Conservation (phyloP, 1,284 basidiomycete species). For the Kwoniella shivajii region DNA sequence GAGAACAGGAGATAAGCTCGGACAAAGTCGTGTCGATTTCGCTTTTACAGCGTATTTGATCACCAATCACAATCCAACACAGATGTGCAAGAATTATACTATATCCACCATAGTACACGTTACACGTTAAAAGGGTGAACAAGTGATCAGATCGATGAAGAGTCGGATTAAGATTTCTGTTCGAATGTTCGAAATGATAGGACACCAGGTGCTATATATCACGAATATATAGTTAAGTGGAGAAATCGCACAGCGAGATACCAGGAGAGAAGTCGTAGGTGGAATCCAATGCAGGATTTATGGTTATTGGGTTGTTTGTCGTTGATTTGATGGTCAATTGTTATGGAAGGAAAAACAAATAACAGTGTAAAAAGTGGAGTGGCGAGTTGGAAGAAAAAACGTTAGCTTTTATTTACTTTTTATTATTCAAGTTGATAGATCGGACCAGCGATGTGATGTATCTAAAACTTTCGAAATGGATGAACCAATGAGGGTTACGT, state of each 20-base stretch:
- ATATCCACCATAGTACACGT: conserved; percentile 11
- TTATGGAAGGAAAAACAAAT: no score
- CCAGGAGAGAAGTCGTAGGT: neutral
- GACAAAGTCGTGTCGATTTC: neutral
- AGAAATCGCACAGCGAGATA: neutral
- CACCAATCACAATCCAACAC: neutral
- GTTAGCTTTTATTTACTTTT: neutral
- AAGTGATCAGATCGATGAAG: neutral
- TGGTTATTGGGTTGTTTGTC: neutral
- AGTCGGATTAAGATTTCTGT: no score
- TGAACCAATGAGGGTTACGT: neutral
- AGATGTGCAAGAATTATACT: neutral
- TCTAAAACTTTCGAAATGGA: neutral
- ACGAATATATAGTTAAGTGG: no score
- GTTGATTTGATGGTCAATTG: neutral
- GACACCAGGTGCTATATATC: no score
- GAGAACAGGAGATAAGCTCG: neutral
- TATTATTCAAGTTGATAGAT: neutral
- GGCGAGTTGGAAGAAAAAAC: conserved; percentile 3
- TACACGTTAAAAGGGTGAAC: neutral
- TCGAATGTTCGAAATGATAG: no score
- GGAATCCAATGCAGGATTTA: neutral
- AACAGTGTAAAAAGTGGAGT: neutral
- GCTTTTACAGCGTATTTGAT: neutral
- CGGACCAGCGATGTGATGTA: conserved; percentile 1